Evolutionary conservation across 352 stramenopile genomes (phyloP).

Genomic region (Phytopythium mirpurense): DNA sequence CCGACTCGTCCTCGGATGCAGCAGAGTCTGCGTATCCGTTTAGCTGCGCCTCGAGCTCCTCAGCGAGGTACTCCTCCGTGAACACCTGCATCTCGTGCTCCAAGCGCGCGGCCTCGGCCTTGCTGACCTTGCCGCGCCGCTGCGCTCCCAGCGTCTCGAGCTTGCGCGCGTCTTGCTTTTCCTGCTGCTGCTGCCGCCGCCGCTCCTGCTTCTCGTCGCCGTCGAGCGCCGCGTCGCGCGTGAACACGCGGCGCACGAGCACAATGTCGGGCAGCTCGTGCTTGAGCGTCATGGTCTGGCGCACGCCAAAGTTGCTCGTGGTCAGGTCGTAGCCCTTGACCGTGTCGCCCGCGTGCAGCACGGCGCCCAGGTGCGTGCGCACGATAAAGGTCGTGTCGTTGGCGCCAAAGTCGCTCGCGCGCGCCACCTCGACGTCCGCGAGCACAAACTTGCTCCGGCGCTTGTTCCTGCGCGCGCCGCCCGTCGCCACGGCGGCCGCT

Average conservation of each 20-base stretch:
- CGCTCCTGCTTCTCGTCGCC: constrained; percentile 1
- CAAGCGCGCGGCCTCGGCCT: constrained; percentile 37
- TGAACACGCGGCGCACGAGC: constrained; percentile 68
- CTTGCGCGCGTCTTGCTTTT: constrained; percentile 24
- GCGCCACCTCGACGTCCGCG: constrained; percentile 65
- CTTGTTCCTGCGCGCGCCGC: constrained; percentile 7
- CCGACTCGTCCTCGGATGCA: constrained; percentile 13
- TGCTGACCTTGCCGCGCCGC: constrained; percentile 38
- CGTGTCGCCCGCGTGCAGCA: constrained; percentile 54
- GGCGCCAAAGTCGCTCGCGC: constrained; percentile 66
- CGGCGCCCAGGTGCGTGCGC: constrained; percentile 50
- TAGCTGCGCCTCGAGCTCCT: constrained; percentile 29
- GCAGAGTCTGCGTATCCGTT: constrained; percentile 14
- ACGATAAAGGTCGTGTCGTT: constrained; percentile 76
- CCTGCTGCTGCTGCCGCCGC: constrained; percentile 22
- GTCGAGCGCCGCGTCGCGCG: constrained; percentile 20
- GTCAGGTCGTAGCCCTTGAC: constrained; percentile 75
- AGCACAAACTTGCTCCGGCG: constrained; percentile 31
- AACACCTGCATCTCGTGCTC: constrained; percentile 61
- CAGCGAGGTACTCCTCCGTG: constrained; percentile 54
- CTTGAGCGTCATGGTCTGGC: constrained; percentile 36
- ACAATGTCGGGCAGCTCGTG: constrained; percentile 68
- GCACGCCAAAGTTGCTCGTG: constrained; percentile 43
- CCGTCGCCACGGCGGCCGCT: neutral
- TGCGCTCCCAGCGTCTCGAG: constrained; percentile 42